phyloP scores from a whole-genome alignment of 2,329 filamentous ascomycete genomes.

The Fusarium globosum region DNA sequence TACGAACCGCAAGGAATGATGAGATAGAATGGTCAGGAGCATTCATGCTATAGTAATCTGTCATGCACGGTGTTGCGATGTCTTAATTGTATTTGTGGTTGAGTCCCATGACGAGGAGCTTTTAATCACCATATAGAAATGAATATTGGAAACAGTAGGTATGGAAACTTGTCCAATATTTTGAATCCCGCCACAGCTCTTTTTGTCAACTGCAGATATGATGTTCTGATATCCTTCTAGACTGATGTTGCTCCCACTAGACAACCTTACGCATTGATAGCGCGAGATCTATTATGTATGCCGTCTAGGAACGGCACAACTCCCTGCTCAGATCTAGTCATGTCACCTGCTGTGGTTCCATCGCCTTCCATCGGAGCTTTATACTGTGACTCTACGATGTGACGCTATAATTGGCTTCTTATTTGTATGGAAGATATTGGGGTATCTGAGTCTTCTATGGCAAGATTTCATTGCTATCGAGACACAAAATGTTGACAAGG shows the following conservation, averaged over 20 bases:
- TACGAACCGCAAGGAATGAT: neutral
- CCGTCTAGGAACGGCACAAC: neutral
- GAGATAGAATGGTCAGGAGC: neutral
- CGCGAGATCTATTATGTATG: neutral
- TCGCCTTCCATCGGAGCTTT: neutral
- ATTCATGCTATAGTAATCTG: neutral
- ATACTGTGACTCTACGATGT: neutral
- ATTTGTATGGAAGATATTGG: fast-evolving
- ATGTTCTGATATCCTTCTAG: neutral
- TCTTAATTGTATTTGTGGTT: neutral
- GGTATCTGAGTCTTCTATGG: neutral
- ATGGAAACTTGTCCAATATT: neutral
- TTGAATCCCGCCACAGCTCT: neutral
- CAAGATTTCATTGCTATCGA: neutral
- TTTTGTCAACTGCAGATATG: fast-evolving
- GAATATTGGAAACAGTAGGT: neutral
- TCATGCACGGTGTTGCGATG: neutral
- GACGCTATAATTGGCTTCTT: fast-evolving
- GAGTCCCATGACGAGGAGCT: neutral
- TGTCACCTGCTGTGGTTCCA: neutral
- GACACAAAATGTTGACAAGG: neutral
- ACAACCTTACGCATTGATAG: neutral
- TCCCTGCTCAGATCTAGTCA: neutral
- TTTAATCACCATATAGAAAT: neutral
- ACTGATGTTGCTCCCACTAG: neutral